Evolutionary conservation across 306 rosid genomes (phyloP).

Genomic region (Bauhinia variegata): DNA sequence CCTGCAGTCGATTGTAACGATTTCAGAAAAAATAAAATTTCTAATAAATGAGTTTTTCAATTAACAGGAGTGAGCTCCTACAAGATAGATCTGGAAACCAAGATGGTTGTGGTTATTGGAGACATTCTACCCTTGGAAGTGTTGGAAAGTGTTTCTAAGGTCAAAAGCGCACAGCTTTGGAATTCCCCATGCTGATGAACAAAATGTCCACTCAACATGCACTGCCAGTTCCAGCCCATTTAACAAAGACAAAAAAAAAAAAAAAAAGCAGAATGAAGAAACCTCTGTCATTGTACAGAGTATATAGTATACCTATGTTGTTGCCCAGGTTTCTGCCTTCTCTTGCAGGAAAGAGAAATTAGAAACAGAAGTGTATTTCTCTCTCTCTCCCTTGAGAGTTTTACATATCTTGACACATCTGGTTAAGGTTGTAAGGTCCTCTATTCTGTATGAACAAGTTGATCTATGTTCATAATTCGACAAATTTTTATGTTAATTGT

Average conservation of each 20-base stretch:
- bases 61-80: conserved; percentile 84
- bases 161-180: conserved; percentile 76
- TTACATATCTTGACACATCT: conserved; percentile 16
- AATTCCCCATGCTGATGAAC: conserved; percentile 44
- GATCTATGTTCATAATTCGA: too few relatives aligned
- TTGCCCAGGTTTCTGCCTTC: conserved; percentile 16
- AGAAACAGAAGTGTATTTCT: conserved; percentile 1
- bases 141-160: conserved; percentile 80
- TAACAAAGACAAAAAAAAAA: conserved; percentile 8
- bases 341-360: background rate
- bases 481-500: too few relatives aligned
- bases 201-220: conserved; percentile 25
- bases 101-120: conserved; percentile 81
- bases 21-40: too few relatives aligned
- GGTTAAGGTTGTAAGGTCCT: conserved; percentile 16
- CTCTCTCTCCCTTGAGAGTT: conserved; percentile 33
- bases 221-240: conserved; percentile 32
- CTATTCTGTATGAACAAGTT: too few relatives aligned
- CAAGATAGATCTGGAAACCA: conserved; percentile 77
- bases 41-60: conserved; percentile 2
- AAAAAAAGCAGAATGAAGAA: too few relatives aligned
- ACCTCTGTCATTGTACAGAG: conserved; percentile 3
- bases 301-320: conserved; percentile 17
- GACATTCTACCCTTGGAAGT: conserved; percentile 87
- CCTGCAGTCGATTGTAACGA: too few relatives aligned